phyloP scores from a whole-genome alignment of 352 stramenopile genomes.

The Globisporangium mamillatum region DNA sequence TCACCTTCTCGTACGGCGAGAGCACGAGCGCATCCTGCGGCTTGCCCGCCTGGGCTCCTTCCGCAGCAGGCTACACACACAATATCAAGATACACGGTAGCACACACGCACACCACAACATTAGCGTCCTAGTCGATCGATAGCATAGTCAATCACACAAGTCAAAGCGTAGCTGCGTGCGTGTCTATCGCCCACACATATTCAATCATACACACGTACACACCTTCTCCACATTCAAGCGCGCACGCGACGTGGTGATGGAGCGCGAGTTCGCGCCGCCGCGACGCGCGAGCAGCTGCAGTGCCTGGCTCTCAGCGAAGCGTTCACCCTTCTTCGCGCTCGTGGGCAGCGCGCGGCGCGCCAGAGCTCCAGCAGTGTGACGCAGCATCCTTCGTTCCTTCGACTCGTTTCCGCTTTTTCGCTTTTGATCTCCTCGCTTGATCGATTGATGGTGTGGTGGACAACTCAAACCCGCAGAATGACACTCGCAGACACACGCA shows the following conservation, averaged over 20 bases:
- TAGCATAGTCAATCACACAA: not conserved
- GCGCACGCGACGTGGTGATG: slow-evolving; percentile 46
- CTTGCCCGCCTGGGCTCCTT: slow-evolving; percentile 43
- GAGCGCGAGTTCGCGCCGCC: slow-evolving; percentile 18
- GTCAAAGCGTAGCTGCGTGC: not conserved
- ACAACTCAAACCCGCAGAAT: slow-evolving; percentile 3
- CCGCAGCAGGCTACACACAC: slow-evolving; percentile 24
- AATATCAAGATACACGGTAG: not conserved
- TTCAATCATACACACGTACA: not conserved
- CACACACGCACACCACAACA: too few species aligned
- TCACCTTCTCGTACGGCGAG: slow-evolving; percentile 93
- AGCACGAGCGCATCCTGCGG: slow-evolving; percentile 83
- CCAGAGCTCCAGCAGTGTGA: slow-evolving; percentile 19
- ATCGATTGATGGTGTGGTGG: slow-evolving; percentile 10
- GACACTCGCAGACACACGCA: not conserved
- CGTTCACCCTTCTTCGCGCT: slow-evolving; percentile 7
- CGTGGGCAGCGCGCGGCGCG: slow-evolving; percentile 27
- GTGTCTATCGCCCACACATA: not conserved
- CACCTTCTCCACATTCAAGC: slow-evolving; percentile 61
- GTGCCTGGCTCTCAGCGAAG: slow-evolving; percentile 20
- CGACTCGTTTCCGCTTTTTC: not conserved
- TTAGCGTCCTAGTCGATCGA: not conserved
- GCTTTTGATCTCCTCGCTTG: not conserved
- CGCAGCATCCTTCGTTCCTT: slow-evolving; percentile 30
- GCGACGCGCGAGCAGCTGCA: slow-evolving; percentile 26